These are phyloP conservation scores for Suillus paluster DNA, from an alignment of 768 basidiomycete species.

Conservation along the genomic window DNA sequence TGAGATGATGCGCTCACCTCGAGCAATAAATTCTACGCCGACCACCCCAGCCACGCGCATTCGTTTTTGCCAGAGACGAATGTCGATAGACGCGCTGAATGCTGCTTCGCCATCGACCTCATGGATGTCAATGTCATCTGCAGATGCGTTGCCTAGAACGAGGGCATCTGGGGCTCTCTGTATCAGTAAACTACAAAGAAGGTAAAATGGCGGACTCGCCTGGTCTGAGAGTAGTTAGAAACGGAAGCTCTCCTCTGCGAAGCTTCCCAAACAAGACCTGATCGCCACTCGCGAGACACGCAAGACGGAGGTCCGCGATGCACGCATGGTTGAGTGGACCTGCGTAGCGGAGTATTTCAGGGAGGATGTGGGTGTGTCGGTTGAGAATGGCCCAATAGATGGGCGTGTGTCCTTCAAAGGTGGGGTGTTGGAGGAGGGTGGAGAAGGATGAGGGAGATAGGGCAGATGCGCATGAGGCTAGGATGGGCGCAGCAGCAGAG, in stretches of 20 bases:
- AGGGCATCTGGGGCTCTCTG: conserved; percentile 53
- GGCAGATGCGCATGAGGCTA: conserved; percentile 41
- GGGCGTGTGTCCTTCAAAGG: conserved; percentile 66
- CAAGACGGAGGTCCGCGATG: conserved; percentile 63
- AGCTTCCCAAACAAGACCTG: conserved; percentile 30
- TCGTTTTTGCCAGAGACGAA: conserved; percentile 65
- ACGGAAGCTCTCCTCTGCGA: conserved; percentile 13
- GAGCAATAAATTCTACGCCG: conserved; percentile 67
- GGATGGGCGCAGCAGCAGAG: conserved; percentile 62
- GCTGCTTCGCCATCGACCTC: conserved; percentile 53
- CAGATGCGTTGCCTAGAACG: conserved; percentile 47
- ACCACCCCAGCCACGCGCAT: conserved; percentile 65
- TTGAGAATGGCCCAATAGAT: conserved; percentile 79
- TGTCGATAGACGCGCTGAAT: conserved; percentile 48
- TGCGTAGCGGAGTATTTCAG: conserved; percentile 58
- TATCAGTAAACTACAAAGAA: conserved; percentile 14
- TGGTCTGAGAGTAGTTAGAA: conserved; percentile 15
- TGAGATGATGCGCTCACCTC: conserved; percentile 33
- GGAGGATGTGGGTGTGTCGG: conserved; percentile 42
- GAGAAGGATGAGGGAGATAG: conserved; percentile 42
- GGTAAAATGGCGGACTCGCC: conserved; percentile 9
- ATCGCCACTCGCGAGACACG: conserved; percentile 50
- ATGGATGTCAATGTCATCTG: conserved; percentile 61
- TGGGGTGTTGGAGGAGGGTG: conserved; percentile 60
- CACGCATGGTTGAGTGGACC: conserved; percentile 47